Evolutionary conservation across 2,329 filamentous ascomycete genomes (phyloP).

Genomic region (Calonectria montana): DNA sequence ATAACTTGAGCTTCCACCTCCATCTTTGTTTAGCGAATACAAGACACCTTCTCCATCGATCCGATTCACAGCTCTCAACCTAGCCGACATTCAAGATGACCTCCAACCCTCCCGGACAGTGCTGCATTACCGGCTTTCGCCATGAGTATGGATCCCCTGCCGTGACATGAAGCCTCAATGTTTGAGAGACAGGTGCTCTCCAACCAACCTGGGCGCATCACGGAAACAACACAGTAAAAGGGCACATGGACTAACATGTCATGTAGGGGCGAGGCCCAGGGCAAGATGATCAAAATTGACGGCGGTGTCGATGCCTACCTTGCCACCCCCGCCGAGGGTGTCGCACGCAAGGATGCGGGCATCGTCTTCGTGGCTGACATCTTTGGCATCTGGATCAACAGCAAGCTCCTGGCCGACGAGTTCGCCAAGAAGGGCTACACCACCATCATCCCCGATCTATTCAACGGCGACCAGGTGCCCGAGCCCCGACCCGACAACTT

Average conservation of each 20-base stretch:
- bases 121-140: conserved; percentile 64
- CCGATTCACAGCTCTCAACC: background rate
- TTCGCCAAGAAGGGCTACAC: conserved; percentile 54
- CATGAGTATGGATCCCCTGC: conserved; percentile 59
- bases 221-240: background rate
- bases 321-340: conserved; percentile 53
- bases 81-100: conserved; percentile 55
- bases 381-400: conserved; percentile 53
- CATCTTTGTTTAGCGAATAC: background rate
- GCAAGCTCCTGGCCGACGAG: conserved; percentile 54
- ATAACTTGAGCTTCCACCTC: background rate
- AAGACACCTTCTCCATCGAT: background rate
- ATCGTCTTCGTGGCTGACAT: conserved; percentile 53
- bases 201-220: background rate
- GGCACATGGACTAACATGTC: background rate
- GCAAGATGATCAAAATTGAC: conserved; percentile 58
- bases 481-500: conserved; percentile 41
- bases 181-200: background rate
- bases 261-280: conserved; percentile 59
- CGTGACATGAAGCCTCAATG: background rate
- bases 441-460: conserved; percentile 52
- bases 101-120: conserved; percentile 62
- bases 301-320: conserved; percentile 63
- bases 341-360: conserved; percentile 42
- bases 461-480: conserved; percentile 50